Base-by-base conservation (phyloP, 768 basidiomycete species). In the Leccinum imitatum region DNA sequence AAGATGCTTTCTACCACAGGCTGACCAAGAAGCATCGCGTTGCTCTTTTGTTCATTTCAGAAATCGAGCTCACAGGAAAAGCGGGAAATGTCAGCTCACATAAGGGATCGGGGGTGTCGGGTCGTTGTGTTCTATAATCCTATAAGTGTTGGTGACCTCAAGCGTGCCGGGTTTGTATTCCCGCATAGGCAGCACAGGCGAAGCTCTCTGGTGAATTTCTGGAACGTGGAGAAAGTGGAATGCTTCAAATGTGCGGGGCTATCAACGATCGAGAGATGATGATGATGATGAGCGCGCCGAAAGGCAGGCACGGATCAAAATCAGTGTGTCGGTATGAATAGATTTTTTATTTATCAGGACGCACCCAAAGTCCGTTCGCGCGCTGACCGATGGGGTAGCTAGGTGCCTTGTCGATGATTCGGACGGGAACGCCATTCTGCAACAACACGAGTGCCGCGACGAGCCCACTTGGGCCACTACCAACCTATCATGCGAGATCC, bases 341-440 rank as follows among this genome's bases (percentile, higher is more conserved):
- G 2, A 44, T n/a, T 19, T 41, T 17, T n/a, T 9, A 41, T 44
- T 19, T 19, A 19, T 27, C 14, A 15, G 10, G 57, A 30, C 71
- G 37, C 44, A 78, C 79, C 74, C 76, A 77, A 27, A 82, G 62
- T 3, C 72, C 79, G 4, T 69, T 69, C 3, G 74, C 76, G 3
- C 80, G 76, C 59, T 78, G 75, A 3, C 77, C 78, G 15, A 75
- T 62, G 14, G 68, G 73, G 13, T 75, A 72, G 0, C 70, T 54
- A 0, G 71, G 64, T 53, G 75, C 76, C 61, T 82, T 82, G 60
- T 85, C 81, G 53, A 86, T 79, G 31, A 86, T 77, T 19, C 82
- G 79, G 8, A 85, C 78, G 9, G 80, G 75, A n/a, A 84, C 69
- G 5, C 78, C 75, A 67, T 82, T 81, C 23, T 73, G 73, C 13